A percentile compares a stretch with the other conserved stretches of the same genome.
phyloP scores from a whole-genome alignment of 257 asterid genomes.

The Apocynum venetum region DNA sequence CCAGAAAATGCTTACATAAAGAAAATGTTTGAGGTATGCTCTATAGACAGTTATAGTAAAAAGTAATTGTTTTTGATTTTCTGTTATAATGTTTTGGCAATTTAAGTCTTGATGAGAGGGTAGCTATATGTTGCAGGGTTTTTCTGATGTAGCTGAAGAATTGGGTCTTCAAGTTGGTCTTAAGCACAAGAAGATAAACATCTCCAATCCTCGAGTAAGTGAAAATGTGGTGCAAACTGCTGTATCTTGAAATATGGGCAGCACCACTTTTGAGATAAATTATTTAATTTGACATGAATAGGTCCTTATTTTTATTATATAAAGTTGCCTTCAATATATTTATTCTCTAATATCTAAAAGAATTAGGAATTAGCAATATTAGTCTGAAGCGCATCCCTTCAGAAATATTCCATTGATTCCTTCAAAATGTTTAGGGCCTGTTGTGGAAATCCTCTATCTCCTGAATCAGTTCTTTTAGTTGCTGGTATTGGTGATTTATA shows the following conservation, averaged over 20 bases:
- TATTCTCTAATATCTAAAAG: neutral
- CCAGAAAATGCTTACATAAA: conserved; percentile 77
- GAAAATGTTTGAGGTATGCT: conserved; percentile 78
- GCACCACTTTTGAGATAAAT: neutral
- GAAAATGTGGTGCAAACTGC: neutral
- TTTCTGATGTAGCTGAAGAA: conserved; percentile 74
- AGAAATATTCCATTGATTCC: neutral
- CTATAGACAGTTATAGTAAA: neutral
- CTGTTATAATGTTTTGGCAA: conserved; percentile 9
- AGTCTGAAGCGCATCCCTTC: neutral
- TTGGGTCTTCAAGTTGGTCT: conserved; percentile 75
- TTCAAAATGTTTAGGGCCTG: neutral
- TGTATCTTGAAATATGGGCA: neutral
- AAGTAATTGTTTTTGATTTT: neutral
- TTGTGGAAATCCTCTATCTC: neutral
- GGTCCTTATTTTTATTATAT: neutral
- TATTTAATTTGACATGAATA: neutral
- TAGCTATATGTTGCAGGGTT: conserved; percentile 50
- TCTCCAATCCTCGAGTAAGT: conserved; percentile 93
- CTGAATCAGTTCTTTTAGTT: neutral
- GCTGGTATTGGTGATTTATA: neutral
- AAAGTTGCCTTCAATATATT: too few species aligned
- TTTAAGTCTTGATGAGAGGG: conserved; percentile 22
- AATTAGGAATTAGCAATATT: too few species aligned
- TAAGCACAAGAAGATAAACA: conserved; percentile 97